These are phyloP conservation scores for Monosporascus sp. DNA, from an alignment of 2,329 filamentous ascomycete species.

Conservation along the genomic window DNA sequence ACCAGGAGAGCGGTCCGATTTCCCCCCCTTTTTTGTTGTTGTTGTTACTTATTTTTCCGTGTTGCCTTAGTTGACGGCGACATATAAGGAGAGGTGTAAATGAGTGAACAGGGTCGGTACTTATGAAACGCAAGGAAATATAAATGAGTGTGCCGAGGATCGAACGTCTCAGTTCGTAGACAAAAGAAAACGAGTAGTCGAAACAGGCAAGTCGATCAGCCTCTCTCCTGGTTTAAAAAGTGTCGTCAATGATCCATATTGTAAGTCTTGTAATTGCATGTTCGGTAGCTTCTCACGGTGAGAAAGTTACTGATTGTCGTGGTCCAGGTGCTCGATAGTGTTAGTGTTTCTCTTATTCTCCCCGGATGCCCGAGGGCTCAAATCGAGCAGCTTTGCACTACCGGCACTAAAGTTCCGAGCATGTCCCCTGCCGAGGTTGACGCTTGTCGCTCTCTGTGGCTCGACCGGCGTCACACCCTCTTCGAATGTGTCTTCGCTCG, in stretches of 20 bases:
- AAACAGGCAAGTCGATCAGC: conserved; percentile 22
- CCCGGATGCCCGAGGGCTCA: conserved; percentile 50
- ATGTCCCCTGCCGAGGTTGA: conserved; percentile 62
- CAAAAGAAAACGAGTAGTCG: conserved; percentile 12
- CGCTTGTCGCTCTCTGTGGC: conserved; percentile 62
- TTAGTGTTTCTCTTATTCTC: conserved; percentile 39
- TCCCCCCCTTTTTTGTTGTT: conserved; percentile 5
- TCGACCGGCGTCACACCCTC: conserved; percentile 26
- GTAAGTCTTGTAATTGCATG: background rate
- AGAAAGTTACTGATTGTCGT: conserved; percentile 18
- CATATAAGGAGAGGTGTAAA: conserved; percentile 24
- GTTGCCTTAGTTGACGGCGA: conserved; percentile 2
- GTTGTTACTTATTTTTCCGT: conserved; percentile 2
- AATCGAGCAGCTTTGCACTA: conserved; percentile 68
- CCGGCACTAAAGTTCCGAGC: conserved; percentile 70
- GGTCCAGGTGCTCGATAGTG: conserved; percentile 15
- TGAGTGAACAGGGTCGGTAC: conserved; percentile 26
- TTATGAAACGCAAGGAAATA: conserved; percentile 17
- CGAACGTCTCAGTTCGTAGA: conserved; percentile 1
- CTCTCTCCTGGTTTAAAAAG: conserved; percentile 11
- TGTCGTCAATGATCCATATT: conserved; percentile 1
- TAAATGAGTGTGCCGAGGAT: conserved; percentile 11
- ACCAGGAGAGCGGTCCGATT: conserved; percentile 11
- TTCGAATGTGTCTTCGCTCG: conserved; percentile 23
- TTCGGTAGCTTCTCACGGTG: background rate